Base-by-base conservation (phyloP, 495 filamentous ascomycete genomes). In the Annulohypoxylon bovei region DNA sequence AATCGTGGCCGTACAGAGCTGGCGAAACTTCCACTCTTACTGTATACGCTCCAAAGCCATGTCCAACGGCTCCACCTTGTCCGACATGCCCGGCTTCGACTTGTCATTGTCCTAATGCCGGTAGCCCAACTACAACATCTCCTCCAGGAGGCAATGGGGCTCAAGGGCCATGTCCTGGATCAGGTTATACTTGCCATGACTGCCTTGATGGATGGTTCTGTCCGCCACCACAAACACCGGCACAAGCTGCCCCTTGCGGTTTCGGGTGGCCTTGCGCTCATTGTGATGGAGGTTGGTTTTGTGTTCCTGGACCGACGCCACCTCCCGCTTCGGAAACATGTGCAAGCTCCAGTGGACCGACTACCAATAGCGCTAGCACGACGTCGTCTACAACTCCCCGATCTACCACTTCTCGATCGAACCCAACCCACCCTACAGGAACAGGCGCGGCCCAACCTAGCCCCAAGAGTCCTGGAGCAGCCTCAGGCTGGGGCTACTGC, bases 401-500 rank as follows among this genome's bases (percentile, higher is more conserved):
- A 44, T 54, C 61, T n/a, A 63, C 28, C 16, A 27, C 67, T 49
- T 42, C 62, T 32, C 62, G 23, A 8, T n/a, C 56, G 4, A 57
- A 16, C 8, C 44, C 58, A 28, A 39, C 56, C 2, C 64, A 50
- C 5, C 50, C 62, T 56, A 30, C 57, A n/a, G 62, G 30, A 14
- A 1, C 65, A 50, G 23, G 49, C 4, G 39, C 62, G 1, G 58
- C 54, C 11, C 40, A 46, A 16, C 68, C 71, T 25, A 57, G 20
- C 5, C 72, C 72, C 2, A 67, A 46, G 4, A 70, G 35, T 3
- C 71, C 74, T 22, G 53, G 58, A 30, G 60, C 32, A 39, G 73
- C 74, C 14, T 73, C 61, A 25, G 82, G 82, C 18, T 91, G 84
- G 84, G 76, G 76, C 22, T 89, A 89, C 75, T 77, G 81, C 27